Evolutionary conservation across 768 basidiomycete species (phyloP).

Genomic region (Boletus reticulatus): DNA sequence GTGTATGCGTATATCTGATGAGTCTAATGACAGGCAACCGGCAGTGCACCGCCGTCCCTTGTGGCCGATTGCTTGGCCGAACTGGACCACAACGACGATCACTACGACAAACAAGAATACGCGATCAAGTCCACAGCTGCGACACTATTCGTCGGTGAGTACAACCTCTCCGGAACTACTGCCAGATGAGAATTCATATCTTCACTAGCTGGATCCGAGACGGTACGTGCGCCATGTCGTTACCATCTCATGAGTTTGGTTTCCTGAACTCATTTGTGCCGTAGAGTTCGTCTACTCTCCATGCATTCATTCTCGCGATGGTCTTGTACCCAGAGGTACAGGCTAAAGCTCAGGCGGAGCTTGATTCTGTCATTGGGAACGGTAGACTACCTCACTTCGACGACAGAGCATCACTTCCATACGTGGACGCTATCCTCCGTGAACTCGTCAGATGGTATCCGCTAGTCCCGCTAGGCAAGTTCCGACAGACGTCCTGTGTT

Average conservation of each 20-base stretch:
- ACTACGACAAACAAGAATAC: constrained; percentile 11
- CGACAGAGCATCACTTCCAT: constrained; percentile 34
- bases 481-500: not conserved
- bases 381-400: constrained; percentile 25
- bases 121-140: constrained; percentile 29
- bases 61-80: constrained; percentile 24
- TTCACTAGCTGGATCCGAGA: constrained; percentile 23
- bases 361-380: constrained; percentile 26
- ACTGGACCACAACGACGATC: constrained; percentile 16
- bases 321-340: constrained; percentile 27
- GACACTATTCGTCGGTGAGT: constrained; percentile 23
- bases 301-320: constrained; percentile 29
- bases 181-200: not conserved
- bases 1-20: not conserved
- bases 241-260: no score
- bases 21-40: constrained; percentile 7
- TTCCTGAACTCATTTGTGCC: not conserved
- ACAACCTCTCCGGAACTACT: not conserved
- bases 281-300: constrained; percentile 25
- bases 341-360: constrained; percentile 22
- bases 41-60: constrained; percentile 22
- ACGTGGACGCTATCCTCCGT: constrained; percentile 40
- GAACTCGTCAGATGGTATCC: constrained; percentile 33
- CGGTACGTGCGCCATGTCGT: constrained; percentile 12
- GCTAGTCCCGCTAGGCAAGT: constrained; percentile 22